Evolutionary conservation across 345 rosid genomes (phyloP), one percentile per base, ranked within the genome.

Genomic region (Hypericum perforatum): DNA sequence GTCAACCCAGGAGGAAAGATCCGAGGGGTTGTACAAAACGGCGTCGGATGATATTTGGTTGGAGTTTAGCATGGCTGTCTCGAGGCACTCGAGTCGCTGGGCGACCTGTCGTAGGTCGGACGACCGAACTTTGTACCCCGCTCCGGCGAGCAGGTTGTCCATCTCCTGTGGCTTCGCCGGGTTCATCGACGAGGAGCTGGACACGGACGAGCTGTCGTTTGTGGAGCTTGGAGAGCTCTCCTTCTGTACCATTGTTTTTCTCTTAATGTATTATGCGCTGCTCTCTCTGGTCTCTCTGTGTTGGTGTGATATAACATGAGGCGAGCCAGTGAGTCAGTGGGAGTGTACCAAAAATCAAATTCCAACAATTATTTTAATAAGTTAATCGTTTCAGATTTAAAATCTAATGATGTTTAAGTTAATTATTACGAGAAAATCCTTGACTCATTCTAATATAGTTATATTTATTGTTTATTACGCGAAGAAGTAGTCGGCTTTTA

Each of bases 1-100:
- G 48, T 82, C 84, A 6, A 82, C 78, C 88, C 82, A 82, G 54
- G 84, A 65, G 59, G 72, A 76, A 41, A 82, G 74, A 68, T 82
- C 84, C 41, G 88, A 65, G 42, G 88, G 88, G 54, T 82, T 82
- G 60, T 78, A 78, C 52, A 70, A 68, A 45, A 78, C 64, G 29
- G 76, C 63, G 52, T 76, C 84, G 32, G 80, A 64, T 29, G 80
- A 67, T 8, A 76, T 42, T 45, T 74, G 76, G 41, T 58, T 45
- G 15, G 82, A 68, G 72, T 69, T 76, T 13, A 70, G 81, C 76
- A 81, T 78, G 52, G 73, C 84, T 13, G 71, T 72, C 53, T 82
- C 89, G 12, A 82, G 77, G 8, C 76, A 74, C 64, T 82, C 84
- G 10, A 82, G 77, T 1, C 80, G 71, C 46, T 75, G 82, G 9